Conservation (phyloP, 805 yeast genomes). For the Zygoascus ofunaensis region DNA sequence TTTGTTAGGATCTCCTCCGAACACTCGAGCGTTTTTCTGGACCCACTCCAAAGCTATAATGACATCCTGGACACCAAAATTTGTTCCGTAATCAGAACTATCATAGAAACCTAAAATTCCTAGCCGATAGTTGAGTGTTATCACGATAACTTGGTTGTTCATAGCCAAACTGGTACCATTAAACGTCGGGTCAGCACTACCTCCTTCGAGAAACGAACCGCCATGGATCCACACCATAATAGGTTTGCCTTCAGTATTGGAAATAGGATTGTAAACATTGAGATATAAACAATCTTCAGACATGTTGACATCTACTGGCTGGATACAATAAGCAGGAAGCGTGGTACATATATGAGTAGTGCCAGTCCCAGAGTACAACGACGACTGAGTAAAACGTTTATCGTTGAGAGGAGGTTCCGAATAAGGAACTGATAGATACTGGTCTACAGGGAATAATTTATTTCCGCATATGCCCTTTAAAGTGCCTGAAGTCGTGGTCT, state of each 20-base stretch:
- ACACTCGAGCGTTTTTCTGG: slow-evolving; percentile 26
- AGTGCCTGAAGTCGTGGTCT: slow-evolving; percentile 13
- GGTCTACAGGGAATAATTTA: slow-evolving; percentile 17
- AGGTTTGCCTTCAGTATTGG: slow-evolving; percentile 13
- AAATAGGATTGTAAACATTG: slow-evolving; percentile 23
- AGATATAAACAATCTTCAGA: slow-evolving; percentile 28
- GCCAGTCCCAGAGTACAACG: slow-evolving; percentile 13
- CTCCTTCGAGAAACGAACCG: slow-evolving; percentile 29
- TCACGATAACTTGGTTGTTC: slow-evolving; percentile 21
- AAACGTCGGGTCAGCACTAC: slow-evolving; percentile 24
- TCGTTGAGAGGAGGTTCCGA: slow-evolving; percentile 25
- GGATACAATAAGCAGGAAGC: slow-evolving; percentile 24
- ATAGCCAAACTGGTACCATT: slow-evolving; percentile 20
- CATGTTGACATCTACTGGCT: slow-evolving; percentile 5
- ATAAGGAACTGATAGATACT: slow-evolving; percentile 20
- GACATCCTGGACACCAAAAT: slow-evolving; percentile 32
- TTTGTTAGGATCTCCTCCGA: slow-evolving; percentile 32
- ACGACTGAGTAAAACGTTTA: slow-evolving; percentile 22
- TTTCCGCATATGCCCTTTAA: slow-evolving; percentile 19
- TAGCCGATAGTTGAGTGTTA: slow-evolving; percentile 29
- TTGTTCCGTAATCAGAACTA: slow-evolving; percentile 22
- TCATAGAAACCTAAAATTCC: slow-evolving; percentile 31
- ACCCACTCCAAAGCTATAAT: slow-evolving; percentile 31
- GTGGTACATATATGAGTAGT: slow-evolving; percentile 15
- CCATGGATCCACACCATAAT: slow-evolving; percentile 32